phyloP scores from a whole-genome alignment of 257 asterid genomes.

The Marsdenia floribunda region DNA sequence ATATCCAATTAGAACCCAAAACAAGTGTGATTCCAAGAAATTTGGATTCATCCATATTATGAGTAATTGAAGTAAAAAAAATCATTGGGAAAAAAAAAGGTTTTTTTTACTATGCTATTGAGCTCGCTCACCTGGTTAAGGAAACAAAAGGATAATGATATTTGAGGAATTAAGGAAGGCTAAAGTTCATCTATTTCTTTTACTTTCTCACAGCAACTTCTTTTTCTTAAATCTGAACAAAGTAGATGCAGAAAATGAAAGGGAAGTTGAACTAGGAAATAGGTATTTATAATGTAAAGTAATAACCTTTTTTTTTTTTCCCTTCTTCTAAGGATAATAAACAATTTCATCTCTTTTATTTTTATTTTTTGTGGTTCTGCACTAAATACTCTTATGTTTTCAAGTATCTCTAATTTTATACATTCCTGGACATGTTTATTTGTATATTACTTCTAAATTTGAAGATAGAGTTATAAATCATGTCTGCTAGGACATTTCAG shows the following conservation, averaged over 20 bases:
- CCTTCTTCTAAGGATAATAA: constrained; percentile 10
- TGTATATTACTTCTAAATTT: neutral
- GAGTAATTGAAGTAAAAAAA: neutral
- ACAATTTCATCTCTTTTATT: neutral
- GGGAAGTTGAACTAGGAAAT: constrained; percentile 31
- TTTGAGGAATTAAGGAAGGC: constrained; percentile 17
- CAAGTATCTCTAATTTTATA: neutral
- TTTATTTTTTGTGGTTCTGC: neutral
- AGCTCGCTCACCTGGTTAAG: constrained; percentile 23
- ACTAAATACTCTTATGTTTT: neutral
- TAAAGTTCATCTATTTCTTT: constrained; percentile 13
- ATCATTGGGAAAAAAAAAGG: too few species aligned
- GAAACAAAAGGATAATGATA: constrained; percentile 17
- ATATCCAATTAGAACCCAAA: neutral
- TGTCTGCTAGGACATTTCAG: constrained; percentile 11
- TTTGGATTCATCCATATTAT: neutral
- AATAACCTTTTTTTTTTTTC: neutral
- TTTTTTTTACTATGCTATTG: neutral
- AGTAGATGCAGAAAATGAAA: constrained; percentile 43
- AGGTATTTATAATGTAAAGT: constrained; percentile 38
- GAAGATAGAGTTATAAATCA: neutral
- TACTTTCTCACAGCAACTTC: constrained; percentile 23
- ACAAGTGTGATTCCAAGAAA: neutral
- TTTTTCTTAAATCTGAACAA: constrained; percentile 23
- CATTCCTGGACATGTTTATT: neutral